Evolutionary conservation across 1,284 basidiomycete species (phyloP).

Genomic region (Porodaedalea pini): DNA sequence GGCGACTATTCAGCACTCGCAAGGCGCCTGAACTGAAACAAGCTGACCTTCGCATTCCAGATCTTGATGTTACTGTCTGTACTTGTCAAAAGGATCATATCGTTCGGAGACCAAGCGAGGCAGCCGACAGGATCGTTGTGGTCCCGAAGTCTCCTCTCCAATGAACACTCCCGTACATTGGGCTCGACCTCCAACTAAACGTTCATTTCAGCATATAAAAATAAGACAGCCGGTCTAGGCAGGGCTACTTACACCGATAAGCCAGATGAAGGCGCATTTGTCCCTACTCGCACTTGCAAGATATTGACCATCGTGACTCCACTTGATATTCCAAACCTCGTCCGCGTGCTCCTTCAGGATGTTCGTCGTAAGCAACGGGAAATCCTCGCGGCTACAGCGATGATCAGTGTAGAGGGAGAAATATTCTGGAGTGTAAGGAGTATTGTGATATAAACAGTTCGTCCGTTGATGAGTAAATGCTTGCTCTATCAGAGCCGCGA

Average conservation of each 20-base stretch:
- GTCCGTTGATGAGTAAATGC: conserved; percentile 77
- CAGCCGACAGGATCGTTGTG: conserved; percentile 76
- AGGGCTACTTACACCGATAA: conserved; percentile 58
- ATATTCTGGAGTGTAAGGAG: conserved; percentile 49
- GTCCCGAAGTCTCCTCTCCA: conserved; percentile 62
- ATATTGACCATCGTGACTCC: conserved; percentile 85
- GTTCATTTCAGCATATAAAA: background rate
- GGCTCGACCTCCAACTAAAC: conserved; percentile 47
- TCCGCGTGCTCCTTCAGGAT: conserved; percentile 84
- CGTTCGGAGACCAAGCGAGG: conserved; percentile 89
- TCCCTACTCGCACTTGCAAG: conserved; percentile 90
- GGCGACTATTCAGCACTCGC: background rate
- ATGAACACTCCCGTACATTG: conserved; percentile 54
- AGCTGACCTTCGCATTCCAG: conserved; percentile 79
- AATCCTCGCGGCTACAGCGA: conserved; percentile 72
- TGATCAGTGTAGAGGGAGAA: conserved; percentile 89
- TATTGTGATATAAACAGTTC: conserved; percentile 79
- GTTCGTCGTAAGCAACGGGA: conserved; percentile 82
- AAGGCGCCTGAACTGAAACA: background rate
- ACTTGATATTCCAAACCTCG: conserved; percentile 94
- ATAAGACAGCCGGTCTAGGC: background rate
- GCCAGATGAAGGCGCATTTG: conserved; percentile 87
- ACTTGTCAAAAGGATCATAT: conserved; percentile 76
- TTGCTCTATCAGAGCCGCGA: conserved; percentile 84
- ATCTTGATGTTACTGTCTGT: conserved; percentile 78